Evolutionary conservation across 805 yeast species (phyloP).

Genomic region (Blastobotrys mokoenaii): DNA sequence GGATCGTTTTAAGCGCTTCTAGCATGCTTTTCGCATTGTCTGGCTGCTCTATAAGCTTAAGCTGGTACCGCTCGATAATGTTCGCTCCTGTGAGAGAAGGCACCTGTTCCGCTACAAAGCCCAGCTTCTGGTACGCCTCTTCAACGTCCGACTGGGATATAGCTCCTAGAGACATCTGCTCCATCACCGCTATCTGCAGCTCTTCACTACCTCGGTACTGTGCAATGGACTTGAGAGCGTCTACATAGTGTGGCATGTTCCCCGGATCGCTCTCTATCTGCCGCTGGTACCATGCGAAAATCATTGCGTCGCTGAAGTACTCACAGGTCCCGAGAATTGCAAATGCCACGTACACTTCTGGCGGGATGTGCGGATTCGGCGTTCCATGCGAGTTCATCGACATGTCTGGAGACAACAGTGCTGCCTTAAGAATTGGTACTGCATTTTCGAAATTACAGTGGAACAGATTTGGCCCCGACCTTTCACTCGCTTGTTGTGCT

Average conservation of each 20-base stretch:
- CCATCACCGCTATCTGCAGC: constrained; percentile 37
- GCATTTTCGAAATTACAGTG: constrained; percentile 6
- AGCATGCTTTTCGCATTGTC: constrained; percentile 3
- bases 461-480: constrained; percentile 2
- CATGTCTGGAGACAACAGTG: constrained; percentile 1
- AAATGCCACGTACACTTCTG: constrained; percentile 26
- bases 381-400: background rate
- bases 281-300: constrained; percentile 40
- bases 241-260: constrained; percentile 45
- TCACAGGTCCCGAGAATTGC: constrained; percentile 42
- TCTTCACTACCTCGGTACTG: constrained; percentile 40
- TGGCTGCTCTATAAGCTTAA: constrained; percentile 7
- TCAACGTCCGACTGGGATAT: constrained; percentile 43
- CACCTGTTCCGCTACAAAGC: constrained; percentile 19
- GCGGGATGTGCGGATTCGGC: background rate
- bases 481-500: background rate
- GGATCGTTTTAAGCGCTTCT: constrained; percentile 16
- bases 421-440: constrained; percentile 3
- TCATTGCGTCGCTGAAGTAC: constrained; percentile 39
- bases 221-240: constrained; percentile 46
- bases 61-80: constrained; percentile 11
- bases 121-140: constrained; percentile 32
- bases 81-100: constrained; percentile 9
- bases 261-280: constrained; percentile 37
- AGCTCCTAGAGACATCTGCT: constrained; percentile 43